Evolutionary conservation across 768 basidiomycete genomes (phyloP).

Genomic region (Kockovaella imperatae): DNA sequence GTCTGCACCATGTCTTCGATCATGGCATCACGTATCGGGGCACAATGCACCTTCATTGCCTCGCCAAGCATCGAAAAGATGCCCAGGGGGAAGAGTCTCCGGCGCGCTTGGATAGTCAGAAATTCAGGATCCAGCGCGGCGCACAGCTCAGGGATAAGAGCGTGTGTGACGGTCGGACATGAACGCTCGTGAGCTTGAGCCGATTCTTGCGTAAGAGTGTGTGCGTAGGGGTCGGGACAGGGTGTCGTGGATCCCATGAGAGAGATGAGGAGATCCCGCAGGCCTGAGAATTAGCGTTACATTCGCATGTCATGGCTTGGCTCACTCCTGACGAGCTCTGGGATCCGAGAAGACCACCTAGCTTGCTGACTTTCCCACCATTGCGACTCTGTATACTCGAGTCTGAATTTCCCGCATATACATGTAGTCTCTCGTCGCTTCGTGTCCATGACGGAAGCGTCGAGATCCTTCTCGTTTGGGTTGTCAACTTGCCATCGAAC

Average conservation of each 20-base stretch:
- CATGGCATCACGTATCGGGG: constrained; percentile 79
- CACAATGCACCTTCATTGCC: constrained; percentile 81
- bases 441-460: not conserved
- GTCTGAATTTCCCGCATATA: constrained; percentile 29
- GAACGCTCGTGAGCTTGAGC: constrained; percentile 42
- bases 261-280: constrained; percentile 69
- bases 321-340: constrained; percentile 32
- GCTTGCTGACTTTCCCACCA: constrained; percentile 20
- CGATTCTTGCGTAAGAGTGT: constrained; percentile 29
- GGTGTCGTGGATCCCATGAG: constrained; percentile 67
- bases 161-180: constrained; percentile 56
- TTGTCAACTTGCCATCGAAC: constrained; percentile 20
- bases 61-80: constrained; percentile 71
- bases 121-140: constrained; percentile 72
- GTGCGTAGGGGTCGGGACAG: constrained; percentile 29
- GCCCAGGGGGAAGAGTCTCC: constrained; percentile 68
- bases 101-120: constrained; percentile 72
- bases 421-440: constrained; percentile 12
- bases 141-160: constrained; percentile 59
- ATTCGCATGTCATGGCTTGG: not conserved
- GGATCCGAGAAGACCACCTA: constrained; percentile 26
- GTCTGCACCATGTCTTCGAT: constrained; percentile 75
- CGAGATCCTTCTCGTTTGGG: not conserved
- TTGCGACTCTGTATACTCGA: constrained; percentile 16
- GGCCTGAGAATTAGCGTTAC: constrained; percentile 48